A percentile compares a stretch with the other conserved stretches of the same genome.
These are phyloP conservation scores for Phialemonium atrogriseum DNA, from an alignment of 2,329 filamentous ascomycete species.

Conservation along the genomic window DNA sequence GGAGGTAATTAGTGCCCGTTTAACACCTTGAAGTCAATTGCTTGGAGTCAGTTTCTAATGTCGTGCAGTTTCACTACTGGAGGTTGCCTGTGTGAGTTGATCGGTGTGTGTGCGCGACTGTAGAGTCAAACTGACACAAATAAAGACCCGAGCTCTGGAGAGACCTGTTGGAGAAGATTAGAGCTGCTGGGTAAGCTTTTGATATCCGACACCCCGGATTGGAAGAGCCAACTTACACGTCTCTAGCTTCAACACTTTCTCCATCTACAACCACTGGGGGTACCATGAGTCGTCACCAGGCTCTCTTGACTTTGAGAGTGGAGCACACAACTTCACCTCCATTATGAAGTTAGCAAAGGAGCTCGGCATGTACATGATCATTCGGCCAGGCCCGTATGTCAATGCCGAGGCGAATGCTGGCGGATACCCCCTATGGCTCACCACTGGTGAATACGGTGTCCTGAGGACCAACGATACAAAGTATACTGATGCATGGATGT, in stretches of 20 bases:
- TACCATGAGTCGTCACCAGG: slow-evolving; percentile 28
- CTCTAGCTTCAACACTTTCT: slow-evolving; percentile 31
- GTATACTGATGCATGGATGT: slow-evolving; percentile 44
- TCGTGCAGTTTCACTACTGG: slow-evolving; percentile 29
- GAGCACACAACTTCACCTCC: slow-evolving; percentile 42
- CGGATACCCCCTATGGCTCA: slow-evolving; percentile 54
- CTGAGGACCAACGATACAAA: slow-evolving; percentile 43
- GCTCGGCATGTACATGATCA: slow-evolving; percentile 45
- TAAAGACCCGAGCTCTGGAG: slow-evolving; percentile 27
- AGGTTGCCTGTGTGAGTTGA: slow-evolving; percentile 30
- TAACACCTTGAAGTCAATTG: too few species aligned
- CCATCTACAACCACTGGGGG: slow-evolving; percentile 33
- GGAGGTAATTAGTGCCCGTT: too few species aligned
- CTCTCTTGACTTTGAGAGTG: slow-evolving; percentile 37
- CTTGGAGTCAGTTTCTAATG: not conserved
- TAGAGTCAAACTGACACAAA: too few species aligned
- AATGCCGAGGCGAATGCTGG: slow-evolving; percentile 57
- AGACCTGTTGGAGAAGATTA: slow-evolving; percentile 32
- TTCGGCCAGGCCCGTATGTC: slow-evolving; percentile 52
- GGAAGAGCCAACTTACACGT: too few species aligned
- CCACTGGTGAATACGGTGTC: slow-evolving; percentile 48
- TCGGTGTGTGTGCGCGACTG: too few species aligned
- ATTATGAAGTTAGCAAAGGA: slow-evolving; percentile 45
- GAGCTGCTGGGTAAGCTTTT: slow-evolving; percentile 25
- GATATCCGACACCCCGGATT: not conserved